Conservation (phyloP, 116 monocot species). For the Trichopus zeylanicus region DNA sequence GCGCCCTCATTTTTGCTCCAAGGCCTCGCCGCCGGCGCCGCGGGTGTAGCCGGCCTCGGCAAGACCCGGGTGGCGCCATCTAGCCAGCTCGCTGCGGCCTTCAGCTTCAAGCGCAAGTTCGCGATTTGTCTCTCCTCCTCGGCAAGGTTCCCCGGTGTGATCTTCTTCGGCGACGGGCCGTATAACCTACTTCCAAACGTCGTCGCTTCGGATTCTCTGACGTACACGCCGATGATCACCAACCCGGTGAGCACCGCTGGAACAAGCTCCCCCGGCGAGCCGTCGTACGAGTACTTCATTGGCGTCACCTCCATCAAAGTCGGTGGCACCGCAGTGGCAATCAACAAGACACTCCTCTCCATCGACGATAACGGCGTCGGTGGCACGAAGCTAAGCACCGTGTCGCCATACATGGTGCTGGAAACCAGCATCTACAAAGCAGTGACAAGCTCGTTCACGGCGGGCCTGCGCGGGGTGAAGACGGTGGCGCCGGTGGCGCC, state of each 20-base stretch:
- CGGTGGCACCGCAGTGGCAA: slow-evolving; percentile 11
- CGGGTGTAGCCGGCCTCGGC: slow-evolving; percentile 34
- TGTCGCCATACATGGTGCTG: too few relatives aligned
- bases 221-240: slow-evolving; percentile 57
- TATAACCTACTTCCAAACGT: slow-evolving; percentile 31
- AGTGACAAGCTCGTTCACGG: too few relatives aligned
- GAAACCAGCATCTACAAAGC: too few relatives aligned
- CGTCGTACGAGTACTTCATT: slow-evolving; percentile 52
- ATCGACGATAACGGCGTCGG: slow-evolving; percentile 43
- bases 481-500: too few relatives aligned
- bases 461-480: too few relatives aligned
- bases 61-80: slow-evolving; percentile 17
- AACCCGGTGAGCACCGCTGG: slow-evolving; percentile 67
- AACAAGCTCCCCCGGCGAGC: slow-evolving; percentile 14
- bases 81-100: slow-evolving; percentile 26
- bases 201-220: slow-evolving; percentile 33
- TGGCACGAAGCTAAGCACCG: slow-evolving; percentile 54
- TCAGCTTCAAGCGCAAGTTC: slow-evolving; percentile 36
- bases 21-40: slow-evolving; percentile 33
- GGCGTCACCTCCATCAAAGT: slow-evolving; percentile 36
- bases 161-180: slow-evolving; percentile 57
- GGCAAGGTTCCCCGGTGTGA: slow-evolving; percentile 13
- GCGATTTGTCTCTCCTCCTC: slow-evolving; percentile 42
- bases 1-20: slow-evolving; percentile 17
- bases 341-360: slow-evolving; percentile 24